Evolutionary conservation across 2,329 filamentous ascomycete species (phyloP).

Genomic region (Colletotrichum costaricense): DNA sequence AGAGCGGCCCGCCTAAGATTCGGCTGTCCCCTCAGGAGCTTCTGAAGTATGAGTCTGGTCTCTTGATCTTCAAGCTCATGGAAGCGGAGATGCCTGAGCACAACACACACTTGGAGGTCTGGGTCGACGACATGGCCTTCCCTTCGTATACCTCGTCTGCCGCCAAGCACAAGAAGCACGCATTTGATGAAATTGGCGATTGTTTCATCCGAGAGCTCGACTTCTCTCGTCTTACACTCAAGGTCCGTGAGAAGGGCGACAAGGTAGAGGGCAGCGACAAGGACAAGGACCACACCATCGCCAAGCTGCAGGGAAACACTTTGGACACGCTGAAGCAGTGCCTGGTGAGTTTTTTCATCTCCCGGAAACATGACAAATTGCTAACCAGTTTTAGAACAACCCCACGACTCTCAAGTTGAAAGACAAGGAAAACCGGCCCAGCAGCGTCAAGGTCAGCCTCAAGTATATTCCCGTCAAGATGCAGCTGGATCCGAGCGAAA

Average conservation of each 20-base stretch:
- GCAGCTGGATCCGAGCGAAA: slow-evolving; percentile 92
- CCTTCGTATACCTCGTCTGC: slow-evolving; percentile 87
- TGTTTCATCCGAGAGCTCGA: slow-evolving; percentile 98
- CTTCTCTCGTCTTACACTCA: slow-evolving; percentile 91
- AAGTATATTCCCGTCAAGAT: slow-evolving; percentile 97
- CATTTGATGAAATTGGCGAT: slow-evolving; percentile 93
- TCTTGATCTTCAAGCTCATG: slow-evolving; percentile 94
- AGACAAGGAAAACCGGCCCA: slow-evolving; percentile 79
- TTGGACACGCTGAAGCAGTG: slow-evolving; percentile 89
- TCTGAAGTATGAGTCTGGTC: slow-evolving; percentile 86
- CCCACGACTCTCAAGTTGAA: slow-evolving; percentile 85
- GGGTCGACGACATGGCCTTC: slow-evolving; percentile 96
- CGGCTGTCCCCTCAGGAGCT: slow-evolving; percentile 84
- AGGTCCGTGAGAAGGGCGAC: slow-evolving; percentile 84
- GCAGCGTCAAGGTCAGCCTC: slow-evolving; percentile 88
- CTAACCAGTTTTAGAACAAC: slow-evolving; percentile 73
- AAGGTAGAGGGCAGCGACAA: slow-evolving; percentile 71
- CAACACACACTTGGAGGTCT: slow-evolving; percentile 83
- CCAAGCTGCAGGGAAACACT: slow-evolving; percentile 86
- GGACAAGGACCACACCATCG: slow-evolving; percentile 80
- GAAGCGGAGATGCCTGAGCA: slow-evolving; percentile 85
- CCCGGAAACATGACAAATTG: not conserved
- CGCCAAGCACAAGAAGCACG: slow-evolving; percentile 74
- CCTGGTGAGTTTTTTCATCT: slow-evolving; percentile 66
- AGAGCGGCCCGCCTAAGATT: slow-evolving; percentile 76